Base-by-base conservation (phyloP, 108 stramenopile genomes). In the Phaeodactylum tricornutum region DNA sequence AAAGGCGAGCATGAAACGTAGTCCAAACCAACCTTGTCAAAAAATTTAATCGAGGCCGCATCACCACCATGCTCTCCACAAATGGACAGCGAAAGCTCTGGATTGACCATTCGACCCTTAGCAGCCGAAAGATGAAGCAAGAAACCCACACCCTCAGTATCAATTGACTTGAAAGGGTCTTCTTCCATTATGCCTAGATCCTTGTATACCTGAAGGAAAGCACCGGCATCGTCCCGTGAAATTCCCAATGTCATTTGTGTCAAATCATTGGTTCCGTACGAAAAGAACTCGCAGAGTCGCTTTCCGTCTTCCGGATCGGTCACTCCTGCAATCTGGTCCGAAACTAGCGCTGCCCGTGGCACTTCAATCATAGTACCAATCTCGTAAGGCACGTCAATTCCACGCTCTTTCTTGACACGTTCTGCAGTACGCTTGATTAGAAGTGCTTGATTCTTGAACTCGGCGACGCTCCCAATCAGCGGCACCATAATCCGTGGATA, bases 331-430 rank as follows among this genome's bases (percentile, higher is more conserved):
- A 92, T 64, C 44, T 79, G 51, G 33, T 80, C 72, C 11, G 91
- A 75, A 19, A 71, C 58, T 34, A 87, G 35, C 28, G 83, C 84
- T 8, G 91, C 84, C 17, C 91, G 74, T 9, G 91, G 91, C 17
- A 87, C 77, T 63, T 92, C 91, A 56, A 92, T 79, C 91, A 92
- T 92, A 12, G 91, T 92, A 20, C 91, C 91, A 40, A 92, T 69
- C 35, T 83, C 74, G 47, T 73, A 82, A 19, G 67, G 58, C 34
- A 87, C 44, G 43, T 76, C 61, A 11, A 69, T 57, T 4, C 61
- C 61, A 25, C 74, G 55, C 39, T 77, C 71, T 9, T 40, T 43
- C 35, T 53, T 47, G 12, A 82, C 68, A n/a, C 52, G 47, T 43
- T 77, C 62, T 7, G 80, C 80, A 17, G 65, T 71, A 12, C 42